Evolutionary conservation across 2,329 filamentous ascomycete species (phyloP).

Genomic region (Phialemonium atrogriseum): DNA sequence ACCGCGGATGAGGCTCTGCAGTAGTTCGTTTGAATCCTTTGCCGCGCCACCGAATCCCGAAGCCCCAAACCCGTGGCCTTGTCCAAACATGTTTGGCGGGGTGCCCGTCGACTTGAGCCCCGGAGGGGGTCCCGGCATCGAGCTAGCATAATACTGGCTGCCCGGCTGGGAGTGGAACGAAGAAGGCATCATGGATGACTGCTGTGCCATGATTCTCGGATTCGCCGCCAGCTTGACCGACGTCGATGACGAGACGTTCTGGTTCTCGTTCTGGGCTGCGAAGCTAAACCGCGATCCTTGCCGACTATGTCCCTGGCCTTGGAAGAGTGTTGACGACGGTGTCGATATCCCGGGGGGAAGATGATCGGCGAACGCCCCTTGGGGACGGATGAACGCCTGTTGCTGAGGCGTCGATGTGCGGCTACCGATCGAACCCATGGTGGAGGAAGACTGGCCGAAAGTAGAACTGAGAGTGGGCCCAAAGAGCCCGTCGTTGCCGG

Average conservation of each 20-base stretch:
- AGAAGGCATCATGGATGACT: conserved; percentile 77
- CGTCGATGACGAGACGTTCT: conserved; percentile 45
- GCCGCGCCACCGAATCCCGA: conserved; percentile 58
- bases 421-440: conserved; percentile 51
- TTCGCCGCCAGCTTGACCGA: conserved; percentile 72
- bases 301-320: conserved; percentile 64
- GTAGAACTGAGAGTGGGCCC: conserved; percentile 40
- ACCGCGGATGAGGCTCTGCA: conserved; percentile 74
- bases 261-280: conserved; percentile 65
- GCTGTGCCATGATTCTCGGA: conserved; percentile 73
- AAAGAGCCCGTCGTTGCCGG: conserved; percentile 43
- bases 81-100: conserved; percentile 89
- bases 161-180: conserved; percentile 50
- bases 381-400: conserved; percentile 62
- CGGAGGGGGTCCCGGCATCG: conserved; percentile 87
- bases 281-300: conserved; percentile 87
- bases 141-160: conserved; percentile 71
- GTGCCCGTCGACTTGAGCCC: conserved; percentile 93
- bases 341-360: conserved; percentile 49
- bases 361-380: conserved; percentile 22
- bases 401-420: conserved; percentile 77
- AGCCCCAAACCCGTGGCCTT: conserved; percentile 75
- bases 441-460: conserved; percentile 40
- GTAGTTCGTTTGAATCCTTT: conserved; percentile 68
- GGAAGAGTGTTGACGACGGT: conserved; percentile 41